These are phyloP conservation scores for Helenozyma rhizophorensis DNA, from an alignment of 805 yeast genomes.

Conservation along the genomic window DNA sequence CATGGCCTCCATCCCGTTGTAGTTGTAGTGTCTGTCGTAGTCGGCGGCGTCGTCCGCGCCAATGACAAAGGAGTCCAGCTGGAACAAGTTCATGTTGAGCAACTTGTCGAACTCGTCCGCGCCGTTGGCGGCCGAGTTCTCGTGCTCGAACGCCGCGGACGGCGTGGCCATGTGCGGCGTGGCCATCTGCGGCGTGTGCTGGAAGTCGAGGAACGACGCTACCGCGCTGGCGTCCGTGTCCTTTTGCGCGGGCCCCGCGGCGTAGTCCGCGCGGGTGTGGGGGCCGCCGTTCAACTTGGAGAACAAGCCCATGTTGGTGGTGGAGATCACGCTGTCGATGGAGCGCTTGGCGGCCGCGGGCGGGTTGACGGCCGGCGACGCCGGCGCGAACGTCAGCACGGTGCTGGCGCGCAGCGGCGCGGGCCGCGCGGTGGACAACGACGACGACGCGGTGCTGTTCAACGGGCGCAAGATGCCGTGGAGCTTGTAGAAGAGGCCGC, in stretches of 20 bases:
- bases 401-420: no score
- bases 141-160: constrained; percentile 1
- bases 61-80: constrained; percentile 27
- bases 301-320: constrained; percentile 9
- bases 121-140: constrained; percentile 11
- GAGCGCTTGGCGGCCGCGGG: constrained; percentile 3
- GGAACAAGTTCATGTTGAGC: constrained; percentile 37
- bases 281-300: constrained; percentile 4
- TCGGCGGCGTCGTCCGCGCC: constrained; percentile 10
- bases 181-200: constrained; percentile 2
- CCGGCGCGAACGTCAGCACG: no score
- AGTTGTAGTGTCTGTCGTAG: constrained; percentile 6
- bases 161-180: constrained; percentile 3
- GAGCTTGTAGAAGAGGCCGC: constrained; percentile 42
- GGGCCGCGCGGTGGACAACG: no score
- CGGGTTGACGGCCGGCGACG: no score
- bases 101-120: constrained; percentile 38
- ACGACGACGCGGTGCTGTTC: constrained; percentile 12
- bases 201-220: constrained; percentile 7
- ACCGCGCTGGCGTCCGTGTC: no score
- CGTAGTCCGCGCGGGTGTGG: background rate
- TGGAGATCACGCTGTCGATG: constrained; percentile 8
- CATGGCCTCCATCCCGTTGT: constrained; percentile 23
- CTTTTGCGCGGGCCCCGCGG: background rate
- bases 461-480: constrained; percentile 44